phyloP scores from a whole-genome alignment of 148 eudicot genomes.

The Rhododendron simsii region DNA sequence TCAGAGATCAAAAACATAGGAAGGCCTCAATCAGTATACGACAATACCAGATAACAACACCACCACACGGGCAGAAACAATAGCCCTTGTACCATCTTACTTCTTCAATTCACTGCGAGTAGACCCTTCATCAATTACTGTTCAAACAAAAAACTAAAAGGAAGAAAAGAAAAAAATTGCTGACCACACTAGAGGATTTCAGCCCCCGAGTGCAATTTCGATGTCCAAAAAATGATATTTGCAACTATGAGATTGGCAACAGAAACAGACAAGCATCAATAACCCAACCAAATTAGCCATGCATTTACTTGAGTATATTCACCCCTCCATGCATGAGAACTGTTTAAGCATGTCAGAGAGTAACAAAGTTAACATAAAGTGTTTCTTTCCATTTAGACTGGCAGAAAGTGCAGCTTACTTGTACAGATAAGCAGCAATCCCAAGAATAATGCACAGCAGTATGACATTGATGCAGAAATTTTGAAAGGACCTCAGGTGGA shows the following conservation, averaged over 20 bases:
- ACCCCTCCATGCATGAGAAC: background rate
- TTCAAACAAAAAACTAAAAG: background rate
- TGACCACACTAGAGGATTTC: background rate
- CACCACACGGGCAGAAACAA: background rate
- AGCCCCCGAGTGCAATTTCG: background rate
- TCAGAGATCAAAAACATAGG: background rate
- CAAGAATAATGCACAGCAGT: conserved; percentile 78
- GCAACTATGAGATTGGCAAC: background rate
- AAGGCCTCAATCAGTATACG: background rate
- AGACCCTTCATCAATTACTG: background rate
- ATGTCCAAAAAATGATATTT: background rate
- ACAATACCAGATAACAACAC: background rate
- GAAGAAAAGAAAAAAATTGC: too few species aligned
- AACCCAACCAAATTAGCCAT: background rate
- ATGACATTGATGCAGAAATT: conserved; percentile 88
- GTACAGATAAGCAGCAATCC: conserved; percentile 90
- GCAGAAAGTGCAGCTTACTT: conserved; percentile 53
- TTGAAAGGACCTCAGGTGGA: conserved; percentile 80
- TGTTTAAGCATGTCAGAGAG: background rate
- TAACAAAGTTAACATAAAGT: background rate
- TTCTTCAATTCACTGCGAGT: conserved; percentile 52
- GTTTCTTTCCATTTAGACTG: background rate
- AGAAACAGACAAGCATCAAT: background rate
- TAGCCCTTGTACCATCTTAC: conserved; percentile 13
- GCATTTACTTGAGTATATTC: background rate